Percentiles rank a stretch among this genome's conserved stretches.
Conservation (phyloP, 2,329 filamentous ascomycete species). For the Hypoxylon sp. region DNA sequence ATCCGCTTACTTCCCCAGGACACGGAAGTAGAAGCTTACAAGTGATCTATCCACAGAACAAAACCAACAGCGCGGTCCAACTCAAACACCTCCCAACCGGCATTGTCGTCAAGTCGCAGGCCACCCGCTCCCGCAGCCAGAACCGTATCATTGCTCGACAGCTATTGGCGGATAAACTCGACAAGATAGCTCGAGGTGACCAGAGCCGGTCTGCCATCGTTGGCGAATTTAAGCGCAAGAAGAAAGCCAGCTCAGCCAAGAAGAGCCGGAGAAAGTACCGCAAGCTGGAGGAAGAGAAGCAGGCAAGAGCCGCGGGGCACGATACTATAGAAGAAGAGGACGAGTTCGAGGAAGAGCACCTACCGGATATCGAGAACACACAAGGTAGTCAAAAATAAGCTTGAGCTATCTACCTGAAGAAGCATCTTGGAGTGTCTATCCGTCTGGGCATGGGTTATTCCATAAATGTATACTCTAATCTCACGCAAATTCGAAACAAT, state of each 20-base stretch:
- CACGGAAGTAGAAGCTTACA: slow-evolving; percentile 16
- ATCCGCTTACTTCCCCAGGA: slow-evolving; percentile 6
- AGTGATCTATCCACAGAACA: slow-evolving; percentile 74
- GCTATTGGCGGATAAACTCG: slow-evolving; percentile 81
- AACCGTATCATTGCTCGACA: slow-evolving; percentile 89
- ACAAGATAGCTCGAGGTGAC: slow-evolving; percentile 80
- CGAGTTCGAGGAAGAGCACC: slow-evolving; percentile 25
- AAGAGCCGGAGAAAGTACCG: slow-evolving; percentile 87
- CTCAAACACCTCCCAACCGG: slow-evolving; percentile 91
- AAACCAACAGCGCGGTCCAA: slow-evolving; percentile 95
- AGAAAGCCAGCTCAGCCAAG: slow-evolving; percentile 82
- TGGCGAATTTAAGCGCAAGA: slow-evolving; percentile 73
- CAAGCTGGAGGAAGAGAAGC: slow-evolving; percentile 68
- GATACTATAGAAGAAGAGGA: slow-evolving; percentile 45
- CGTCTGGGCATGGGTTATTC: background rate
- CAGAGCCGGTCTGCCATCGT: slow-evolving; percentile 77
- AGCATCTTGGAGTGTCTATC: background rate
- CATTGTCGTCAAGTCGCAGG: slow-evolving; percentile 94
- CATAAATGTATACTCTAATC: background rate
- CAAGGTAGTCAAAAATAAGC: background rate
- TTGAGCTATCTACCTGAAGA: background rate
- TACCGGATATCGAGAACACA: background rate
- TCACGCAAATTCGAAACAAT: background rate
- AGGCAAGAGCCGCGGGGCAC: slow-evolving; percentile 44
- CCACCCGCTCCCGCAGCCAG: slow-evolving; percentile 86